Evolutionary conservation across 306 rosid genomes (phyloP).

Genomic region (Calophaca sinica): DNA sequence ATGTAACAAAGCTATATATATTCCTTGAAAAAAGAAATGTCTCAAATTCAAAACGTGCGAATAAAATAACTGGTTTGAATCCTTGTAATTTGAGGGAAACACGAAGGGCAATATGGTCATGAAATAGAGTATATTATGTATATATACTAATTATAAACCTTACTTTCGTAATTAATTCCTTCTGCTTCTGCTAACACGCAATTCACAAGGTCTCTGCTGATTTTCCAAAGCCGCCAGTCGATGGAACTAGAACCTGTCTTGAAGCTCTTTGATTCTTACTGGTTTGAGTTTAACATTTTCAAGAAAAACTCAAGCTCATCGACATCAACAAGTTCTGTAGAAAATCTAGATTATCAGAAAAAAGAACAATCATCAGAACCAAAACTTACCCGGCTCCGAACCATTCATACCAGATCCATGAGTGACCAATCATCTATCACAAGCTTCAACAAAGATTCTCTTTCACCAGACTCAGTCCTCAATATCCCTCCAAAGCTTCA

Average conservation of each 20-base stretch:
- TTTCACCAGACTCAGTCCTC: slow-evolving; percentile 67
- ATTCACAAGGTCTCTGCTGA: background rate
- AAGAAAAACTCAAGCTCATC: slow-evolving; percentile 34
- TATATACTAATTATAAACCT: background rate
- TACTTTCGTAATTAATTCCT: background rate
- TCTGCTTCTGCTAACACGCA: background rate
- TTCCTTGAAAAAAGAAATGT: slow-evolving; percentile 16
- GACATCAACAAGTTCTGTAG: slow-evolving; percentile 37
- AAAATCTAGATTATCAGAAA: slow-evolving; percentile 40
- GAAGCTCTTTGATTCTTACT: slow-evolving; percentile 61
- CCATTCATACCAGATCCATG: slow-evolving; percentile 59
- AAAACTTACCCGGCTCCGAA: slow-evolving; percentile 51
- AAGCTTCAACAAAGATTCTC: slow-evolving; percentile 53
- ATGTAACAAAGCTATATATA: background rate
- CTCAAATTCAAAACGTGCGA: slow-evolving; percentile 58
- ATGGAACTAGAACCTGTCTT: slow-evolving; percentile 65
- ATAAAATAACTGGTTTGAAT: slow-evolving; percentile 16
- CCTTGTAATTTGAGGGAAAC: slow-evolving; percentile 7
- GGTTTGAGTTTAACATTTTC: slow-evolving; percentile 63
- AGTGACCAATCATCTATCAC: slow-evolving; percentile 68
- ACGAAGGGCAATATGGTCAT: slow-evolving; percentile 56
- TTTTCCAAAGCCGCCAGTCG: slow-evolving; percentile 45
- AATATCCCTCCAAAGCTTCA: slow-evolving; percentile 51
- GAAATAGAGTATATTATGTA: background rate
- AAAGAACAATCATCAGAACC: slow-evolving; percentile 41